A percentile compares a stretch with the other conserved stretches of the same genome.
Conservation (phyloP, 345 rosid species). For the Eucalyptus brandiana region DNA sequence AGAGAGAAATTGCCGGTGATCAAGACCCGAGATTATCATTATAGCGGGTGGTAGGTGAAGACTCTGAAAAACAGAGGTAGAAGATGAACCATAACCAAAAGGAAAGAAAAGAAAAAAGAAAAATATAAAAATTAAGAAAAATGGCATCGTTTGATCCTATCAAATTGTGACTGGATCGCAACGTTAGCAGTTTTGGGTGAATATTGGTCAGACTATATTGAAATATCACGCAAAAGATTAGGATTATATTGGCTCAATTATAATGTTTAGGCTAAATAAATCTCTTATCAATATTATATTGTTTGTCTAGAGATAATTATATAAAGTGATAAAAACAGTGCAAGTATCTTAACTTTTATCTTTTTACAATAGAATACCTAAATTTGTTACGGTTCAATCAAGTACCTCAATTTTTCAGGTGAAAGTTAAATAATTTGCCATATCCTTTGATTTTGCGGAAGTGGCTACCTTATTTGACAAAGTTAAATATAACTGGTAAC, state of each 20-base stretch:
- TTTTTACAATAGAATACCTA: not conserved
- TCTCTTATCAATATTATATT: not conserved
- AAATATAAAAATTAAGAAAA: not conserved
- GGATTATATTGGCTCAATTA: not conserved
- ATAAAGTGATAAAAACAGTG: not conserved
- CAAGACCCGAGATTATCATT: not conserved
- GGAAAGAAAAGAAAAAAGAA: not conserved
- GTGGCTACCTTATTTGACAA: not conserved
- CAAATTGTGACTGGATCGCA: not conserved
- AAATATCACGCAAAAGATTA: not conserved
- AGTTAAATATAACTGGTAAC: not conserved
- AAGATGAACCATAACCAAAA: not conserved
- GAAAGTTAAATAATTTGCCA: not conserved
- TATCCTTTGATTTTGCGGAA: not conserved
- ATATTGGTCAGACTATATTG: not conserved
- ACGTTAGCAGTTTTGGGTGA: not conserved
- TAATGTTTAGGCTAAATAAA: not conserved
- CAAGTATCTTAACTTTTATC: not conserved
- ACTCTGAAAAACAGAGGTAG: not conserved
- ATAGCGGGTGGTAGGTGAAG: not conserved
- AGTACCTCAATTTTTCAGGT: not conserved
- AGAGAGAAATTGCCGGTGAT: not conserved
- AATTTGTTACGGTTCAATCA: not conserved
- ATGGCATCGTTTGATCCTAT: not conserved
- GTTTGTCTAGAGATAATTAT: not conserved